Conservation (phyloP, 441 rosid species). For the Jatropha multifida region DNA sequence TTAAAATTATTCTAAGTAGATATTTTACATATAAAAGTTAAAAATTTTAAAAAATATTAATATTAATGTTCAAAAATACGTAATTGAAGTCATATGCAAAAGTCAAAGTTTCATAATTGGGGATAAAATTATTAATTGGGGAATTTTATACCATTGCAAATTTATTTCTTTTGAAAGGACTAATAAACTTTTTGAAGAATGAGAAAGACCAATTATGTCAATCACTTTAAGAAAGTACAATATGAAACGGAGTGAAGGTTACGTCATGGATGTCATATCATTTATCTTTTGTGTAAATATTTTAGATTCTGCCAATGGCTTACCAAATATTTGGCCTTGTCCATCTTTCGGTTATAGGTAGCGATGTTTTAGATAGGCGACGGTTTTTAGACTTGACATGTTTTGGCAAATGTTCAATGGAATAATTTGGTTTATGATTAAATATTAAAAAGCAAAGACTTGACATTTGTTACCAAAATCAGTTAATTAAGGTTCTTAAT, state of each 20-base stretch:
- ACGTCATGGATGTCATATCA: neutral
- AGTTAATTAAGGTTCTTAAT: neutral
- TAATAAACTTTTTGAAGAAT: neutral
- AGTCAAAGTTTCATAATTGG: no score
- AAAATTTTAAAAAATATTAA: no score
- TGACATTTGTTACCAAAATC: slow-evolving; percentile 11
- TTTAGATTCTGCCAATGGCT: neutral
- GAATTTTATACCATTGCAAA: neutral
- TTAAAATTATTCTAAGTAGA: no score
- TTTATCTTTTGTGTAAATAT: neutral
- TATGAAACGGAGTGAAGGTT: neutral
- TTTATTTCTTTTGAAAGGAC: neutral
- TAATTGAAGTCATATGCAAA: no score
- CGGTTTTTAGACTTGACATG: neutral
- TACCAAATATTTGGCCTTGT: neutral
- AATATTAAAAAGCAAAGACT: neutral
- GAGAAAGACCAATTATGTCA: neutral
- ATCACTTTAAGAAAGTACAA: neutral
- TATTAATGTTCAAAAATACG: no score
- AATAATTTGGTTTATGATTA: neutral
- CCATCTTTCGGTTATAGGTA: slow-evolving; percentile 1
- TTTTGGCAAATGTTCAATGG: neutral
- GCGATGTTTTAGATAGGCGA: neutral
- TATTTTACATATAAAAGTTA: no score
- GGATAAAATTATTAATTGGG: no score